A percentile compares a stretch with the other conserved stretches of the same genome.
Evolutionary conservation across 495 filamentous ascomycete genomes (phyloP).

Genomic region (Cercophora newfieldiana): DNA sequence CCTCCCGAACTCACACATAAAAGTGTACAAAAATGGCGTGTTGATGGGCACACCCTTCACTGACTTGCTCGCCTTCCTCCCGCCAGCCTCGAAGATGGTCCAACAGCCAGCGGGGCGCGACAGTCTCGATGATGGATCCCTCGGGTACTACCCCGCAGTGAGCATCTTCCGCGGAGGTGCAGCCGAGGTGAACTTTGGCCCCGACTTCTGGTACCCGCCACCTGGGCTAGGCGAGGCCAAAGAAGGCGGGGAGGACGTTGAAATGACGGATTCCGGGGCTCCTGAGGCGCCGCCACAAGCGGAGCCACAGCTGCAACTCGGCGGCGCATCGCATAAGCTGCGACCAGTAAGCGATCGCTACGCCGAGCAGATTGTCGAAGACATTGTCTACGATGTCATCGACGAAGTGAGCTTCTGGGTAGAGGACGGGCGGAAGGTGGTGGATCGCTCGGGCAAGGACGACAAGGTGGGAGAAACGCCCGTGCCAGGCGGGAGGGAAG

Average conservation of each 20-base stretch:
- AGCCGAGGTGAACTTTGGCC: constrained; percentile 88
- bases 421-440: constrained; percentile 59
- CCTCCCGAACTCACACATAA: constrained; percentile 81
- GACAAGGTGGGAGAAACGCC: constrained; percentile 43
- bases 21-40: constrained; percentile 87
- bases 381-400: constrained; percentile 85
- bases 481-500: constrained; percentile 45
- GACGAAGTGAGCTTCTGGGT: constrained; percentile 86
- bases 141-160: constrained; percentile 93
- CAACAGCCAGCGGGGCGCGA: constrained; percentile 73
- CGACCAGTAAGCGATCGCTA: constrained; percentile 75
- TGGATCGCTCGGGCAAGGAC: constrained; percentile 41
- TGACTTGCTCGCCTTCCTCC: constrained; percentile 86
- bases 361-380: constrained; percentile 93
- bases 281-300: background rate
- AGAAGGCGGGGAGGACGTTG: constrained; percentile 42
- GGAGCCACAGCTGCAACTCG: background rate
- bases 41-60: constrained; percentile 85
- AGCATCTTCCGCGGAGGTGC: constrained; percentile 90
- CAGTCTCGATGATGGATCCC: constrained; percentile 84
- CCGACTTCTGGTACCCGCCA: constrained; percentile 85
- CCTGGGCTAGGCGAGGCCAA: constrained; percentile 43
- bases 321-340: constrained; percentile 31
- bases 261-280: constrained; percentile 48
- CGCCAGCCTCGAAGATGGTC: constrained; percentile 81